phyloP scores from a whole-genome alignment of 768 basidiomycete species.

The Podaxis sp. region DNA sequence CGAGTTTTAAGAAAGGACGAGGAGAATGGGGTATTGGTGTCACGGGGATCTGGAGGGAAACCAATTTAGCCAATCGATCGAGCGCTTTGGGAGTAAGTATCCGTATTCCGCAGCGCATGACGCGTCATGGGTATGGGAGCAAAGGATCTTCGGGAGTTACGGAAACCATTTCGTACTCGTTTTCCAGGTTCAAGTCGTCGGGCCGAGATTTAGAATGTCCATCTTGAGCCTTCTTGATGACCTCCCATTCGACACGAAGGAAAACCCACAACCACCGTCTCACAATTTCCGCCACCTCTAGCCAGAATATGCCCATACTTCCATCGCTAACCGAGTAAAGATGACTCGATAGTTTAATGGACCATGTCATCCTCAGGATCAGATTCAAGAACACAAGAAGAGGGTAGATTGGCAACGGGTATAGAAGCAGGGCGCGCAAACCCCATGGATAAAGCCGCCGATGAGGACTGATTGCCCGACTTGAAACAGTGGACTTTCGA shows the following conservation, averaged over 20 bases:
- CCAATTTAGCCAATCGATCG: not conserved
- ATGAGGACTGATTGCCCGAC: slow-evolving; percentile 22
- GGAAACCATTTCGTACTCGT: slow-evolving; percentile 39
- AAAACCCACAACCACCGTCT: slow-evolving; percentile 99
- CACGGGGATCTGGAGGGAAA: not conserved
- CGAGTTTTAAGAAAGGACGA: not conserved
- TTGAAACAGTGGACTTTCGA: slow-evolving; percentile 12
- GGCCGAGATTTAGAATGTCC: not conserved
- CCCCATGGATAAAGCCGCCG: slow-evolving; percentile 52
- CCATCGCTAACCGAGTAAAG: slow-evolving; percentile 77
- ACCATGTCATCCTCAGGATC: slow-evolving; percentile 89
- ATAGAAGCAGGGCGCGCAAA: slow-evolving; percentile 70
- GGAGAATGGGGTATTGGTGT: not conserved
- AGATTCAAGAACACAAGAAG: slow-evolving; percentile 79
- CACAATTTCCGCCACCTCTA: slow-evolving; percentile 86
- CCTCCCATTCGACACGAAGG: slow-evolving; percentile 95
- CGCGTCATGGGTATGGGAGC: not conserved
- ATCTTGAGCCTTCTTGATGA: slow-evolving; percentile 52
- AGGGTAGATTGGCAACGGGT: slow-evolving; percentile 82
- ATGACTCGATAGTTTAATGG: slow-evolving; percentile 84
- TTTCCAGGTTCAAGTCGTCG: slow-evolving; percentile 19
- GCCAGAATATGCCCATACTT: slow-evolving; percentile 78
- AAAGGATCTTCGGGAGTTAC: slow-evolving; percentile 19
- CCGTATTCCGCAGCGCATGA: slow-evolving; percentile 4
- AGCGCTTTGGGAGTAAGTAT: slow-evolving; percentile 4